phyloP scores from a whole-genome alignment of 2,329 filamentous ascomycete genomes.

The Fusarium drepaniforme region DNA sequence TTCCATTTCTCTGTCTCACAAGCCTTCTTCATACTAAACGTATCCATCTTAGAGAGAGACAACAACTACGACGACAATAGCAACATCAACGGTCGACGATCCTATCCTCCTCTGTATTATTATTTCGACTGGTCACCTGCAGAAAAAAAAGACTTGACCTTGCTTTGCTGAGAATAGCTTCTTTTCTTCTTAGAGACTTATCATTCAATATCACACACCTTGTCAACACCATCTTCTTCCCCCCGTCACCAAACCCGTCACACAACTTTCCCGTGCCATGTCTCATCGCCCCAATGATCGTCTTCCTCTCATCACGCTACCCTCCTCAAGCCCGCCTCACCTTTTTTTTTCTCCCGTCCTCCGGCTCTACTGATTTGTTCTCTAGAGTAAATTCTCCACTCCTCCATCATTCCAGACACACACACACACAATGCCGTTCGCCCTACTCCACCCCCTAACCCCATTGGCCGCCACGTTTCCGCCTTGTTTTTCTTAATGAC shows the following conservation, averaged over 20 bases:
- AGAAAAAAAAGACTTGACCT: neutral
- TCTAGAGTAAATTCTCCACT: neutral
- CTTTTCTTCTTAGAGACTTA: neutral
- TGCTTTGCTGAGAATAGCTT: conserved; percentile 29
- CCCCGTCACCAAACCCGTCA: conserved; percentile 8
- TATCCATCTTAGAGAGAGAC: neutral
- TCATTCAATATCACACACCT: neutral
- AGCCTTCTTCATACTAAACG: neutral
- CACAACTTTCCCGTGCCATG: neutral
- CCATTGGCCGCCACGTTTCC: conserved; percentile 40
- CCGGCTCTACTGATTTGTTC: conserved; percentile 20
- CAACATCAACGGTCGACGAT: neutral
- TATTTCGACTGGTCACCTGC: neutral
- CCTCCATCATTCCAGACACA: conserved; percentile 28
- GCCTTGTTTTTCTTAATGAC: conserved; percentile 30
- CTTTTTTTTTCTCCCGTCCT: conserved; percentile 11
- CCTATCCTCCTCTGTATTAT: neutral
- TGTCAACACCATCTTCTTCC: neutral
- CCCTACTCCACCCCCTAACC: conserved; percentile 29
- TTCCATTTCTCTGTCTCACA: conserved; percentile 17
- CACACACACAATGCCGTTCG: conserved; percentile 44
- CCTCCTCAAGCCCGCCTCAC: conserved; percentile 36
- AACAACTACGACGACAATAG: neutral
- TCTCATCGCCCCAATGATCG: conserved; percentile 43
- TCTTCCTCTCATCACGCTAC: conserved; percentile 32